Evolutionary conservation across 2,329 filamentous ascomycete species (phyloP), one percentile per base, ranked within the genome.

Genomic region (Coniochaeta sp.): DNA sequence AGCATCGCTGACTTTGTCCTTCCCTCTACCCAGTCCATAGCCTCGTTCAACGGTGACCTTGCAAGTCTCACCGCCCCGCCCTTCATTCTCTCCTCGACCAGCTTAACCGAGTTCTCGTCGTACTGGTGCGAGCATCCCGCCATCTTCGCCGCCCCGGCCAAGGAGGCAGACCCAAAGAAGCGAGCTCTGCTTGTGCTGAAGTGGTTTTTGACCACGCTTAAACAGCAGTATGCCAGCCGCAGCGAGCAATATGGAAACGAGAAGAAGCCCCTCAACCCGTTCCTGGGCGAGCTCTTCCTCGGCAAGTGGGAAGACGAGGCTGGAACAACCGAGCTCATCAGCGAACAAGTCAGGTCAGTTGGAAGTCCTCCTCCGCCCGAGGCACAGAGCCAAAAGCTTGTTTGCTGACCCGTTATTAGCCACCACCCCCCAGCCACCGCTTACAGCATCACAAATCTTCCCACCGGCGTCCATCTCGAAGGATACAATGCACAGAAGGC

Each of bases 401-500:
- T n/a, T n/a, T n/a, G n/a, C n/a, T n/a, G 30, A 33, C 27, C 14
- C 14, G 7, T 46, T 2, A 31, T 22, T 58, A 85, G 81, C 69
- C 92, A 97, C 68, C 94, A 99, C 66, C 92, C 92, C 50, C 92
- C 94, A 2, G 90, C 91, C 31, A 99, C 92, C 1, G 94, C 92
- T 40, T 99, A 97, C 73, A 86, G 83, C 65, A 95, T 97, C 67
- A 86, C 83, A 71, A 97, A 99, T 70, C 74, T 86, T 56, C 82
- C 89, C 64, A 83, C 94, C 56, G 90, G 91, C 53, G 83, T 97
- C 48, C 77, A 78, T 63, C 72, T 86, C n/a, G 76, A 86, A 73
- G 92, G 92, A 50, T 96, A 96, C 74, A 96, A 97, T 64, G 92
- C 89, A 14, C 94, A 97, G 66, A 97, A 96, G 69, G 91, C 92